Conservation (phyloP, 768 basidiomycete species). For the Naematelia encephala region DNA sequence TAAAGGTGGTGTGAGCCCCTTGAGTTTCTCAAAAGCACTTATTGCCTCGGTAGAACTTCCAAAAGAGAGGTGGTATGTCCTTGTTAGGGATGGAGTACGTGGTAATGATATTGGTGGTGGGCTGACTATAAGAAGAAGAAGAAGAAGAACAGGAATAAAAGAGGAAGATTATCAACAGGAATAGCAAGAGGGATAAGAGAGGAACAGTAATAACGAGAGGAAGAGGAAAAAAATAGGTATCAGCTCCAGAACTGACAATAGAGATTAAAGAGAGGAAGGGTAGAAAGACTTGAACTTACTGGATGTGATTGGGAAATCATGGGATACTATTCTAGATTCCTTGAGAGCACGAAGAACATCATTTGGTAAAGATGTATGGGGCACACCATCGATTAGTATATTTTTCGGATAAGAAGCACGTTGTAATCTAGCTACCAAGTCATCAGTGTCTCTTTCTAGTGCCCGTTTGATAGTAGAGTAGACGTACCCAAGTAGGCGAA, state of each 20-base stretch:
- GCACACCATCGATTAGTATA: neutral
- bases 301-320: neutral
- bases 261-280: neutral
- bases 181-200: neutral
- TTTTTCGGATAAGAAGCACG: neutral
- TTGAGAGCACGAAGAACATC: neutral
- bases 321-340: neutral
- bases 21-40: neutral
- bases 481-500: neutral
- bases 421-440: neutral
- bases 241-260: too few relatives aligned
- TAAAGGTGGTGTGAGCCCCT: neutral
- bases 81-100: neutral
- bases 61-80: conserved; percentile 2
- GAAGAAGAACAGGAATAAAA: neutral
- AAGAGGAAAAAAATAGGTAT: neutral
- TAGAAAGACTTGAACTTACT: neutral
- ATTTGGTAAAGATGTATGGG: neutral
- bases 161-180: neutral
- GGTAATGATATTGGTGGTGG: conserved; percentile 1
- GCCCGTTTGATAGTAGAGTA: neutral
- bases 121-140: neutral
- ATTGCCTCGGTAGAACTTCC: neutral
- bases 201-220: too few relatives aligned
- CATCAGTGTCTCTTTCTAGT: neutral